A percentile compares a stretch with the other conserved stretches of the same genome.
These are phyloP conservation scores for Oryza meyeriana DNA, from an alignment of 176 grass and related monocot genomes.

Conservation along the genomic window DNA sequence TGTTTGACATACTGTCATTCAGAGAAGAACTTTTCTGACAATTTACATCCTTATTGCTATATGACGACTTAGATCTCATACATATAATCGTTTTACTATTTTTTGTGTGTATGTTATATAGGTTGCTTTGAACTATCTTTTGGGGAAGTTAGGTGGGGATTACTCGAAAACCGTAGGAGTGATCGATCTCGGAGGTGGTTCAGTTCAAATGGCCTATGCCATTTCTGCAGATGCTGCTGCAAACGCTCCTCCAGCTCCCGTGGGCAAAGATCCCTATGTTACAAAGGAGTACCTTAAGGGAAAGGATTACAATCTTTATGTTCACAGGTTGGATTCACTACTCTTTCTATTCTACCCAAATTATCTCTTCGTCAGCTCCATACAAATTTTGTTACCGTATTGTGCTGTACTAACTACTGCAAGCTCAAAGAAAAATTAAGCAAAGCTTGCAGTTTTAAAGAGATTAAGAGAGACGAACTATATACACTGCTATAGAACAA, in stretches of 20 bases:
- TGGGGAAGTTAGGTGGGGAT: constrained; percentile 38
- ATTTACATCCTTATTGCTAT: background rate
- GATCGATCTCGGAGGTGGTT: constrained; percentile 47
- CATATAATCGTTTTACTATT: no score
- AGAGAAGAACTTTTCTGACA: background rate
- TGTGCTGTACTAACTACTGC: no score
- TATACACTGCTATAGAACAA: no score
- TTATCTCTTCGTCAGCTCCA: background rate
- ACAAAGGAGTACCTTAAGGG: constrained; percentile 32
- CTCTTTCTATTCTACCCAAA: background rate
- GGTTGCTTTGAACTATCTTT: constrained; percentile 49
- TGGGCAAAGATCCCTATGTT: constrained; percentile 13
- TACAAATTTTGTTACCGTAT: no score
- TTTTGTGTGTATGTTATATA: background rate
- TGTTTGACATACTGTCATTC: background rate
- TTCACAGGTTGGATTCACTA: constrained; percentile 31
- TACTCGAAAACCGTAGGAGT: constrained; percentile 35
- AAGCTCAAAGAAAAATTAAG: no score
- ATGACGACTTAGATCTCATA: no score
- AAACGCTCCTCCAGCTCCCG: constrained; percentile 14
- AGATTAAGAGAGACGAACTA: background rate
- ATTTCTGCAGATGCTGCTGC: constrained; percentile 35
- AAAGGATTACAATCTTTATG: constrained; percentile 36
- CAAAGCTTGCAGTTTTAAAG: background rate
- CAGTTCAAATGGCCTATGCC: constrained; percentile 51